Conservation (phyloP, 2,329 filamentous ascomycete species). For the Emericellopsis atlantica region DNA sequence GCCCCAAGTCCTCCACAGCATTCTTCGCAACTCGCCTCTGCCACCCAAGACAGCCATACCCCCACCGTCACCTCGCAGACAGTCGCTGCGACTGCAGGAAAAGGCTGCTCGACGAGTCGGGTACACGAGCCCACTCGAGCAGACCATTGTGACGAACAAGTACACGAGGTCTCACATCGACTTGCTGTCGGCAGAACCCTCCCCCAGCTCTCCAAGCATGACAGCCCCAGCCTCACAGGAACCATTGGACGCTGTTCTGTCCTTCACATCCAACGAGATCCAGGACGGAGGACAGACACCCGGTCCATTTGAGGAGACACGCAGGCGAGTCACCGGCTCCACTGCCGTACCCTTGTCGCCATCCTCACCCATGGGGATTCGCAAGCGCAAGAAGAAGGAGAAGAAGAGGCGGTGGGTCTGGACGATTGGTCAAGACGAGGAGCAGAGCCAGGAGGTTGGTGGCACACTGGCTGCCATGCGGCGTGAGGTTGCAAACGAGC, state of each 20-base stretch:
- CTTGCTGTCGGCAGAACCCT: constrained; percentile 43
- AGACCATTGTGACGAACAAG: constrained; percentile 50
- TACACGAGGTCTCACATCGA: constrained; percentile 54
- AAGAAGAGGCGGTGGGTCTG: constrained; percentile 54
- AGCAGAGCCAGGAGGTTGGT: constrained; percentile 27
- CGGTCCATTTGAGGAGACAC: constrained; percentile 51
- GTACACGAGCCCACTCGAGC: constrained; percentile 49
- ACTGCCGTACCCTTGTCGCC: constrained; percentile 28
- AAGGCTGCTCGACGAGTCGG: constrained; percentile 43
- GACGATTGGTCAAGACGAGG: constrained; percentile 44
- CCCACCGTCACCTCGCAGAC: constrained; percentile 38
- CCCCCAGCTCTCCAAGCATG: constrained; percentile 27
- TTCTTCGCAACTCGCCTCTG: constrained; percentile 53
- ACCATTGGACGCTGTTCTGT: constrained; percentile 34
- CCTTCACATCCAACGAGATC: constrained; percentile 40
- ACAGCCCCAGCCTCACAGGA: constrained; percentile 21
- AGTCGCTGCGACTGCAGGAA: constrained; percentile 41
- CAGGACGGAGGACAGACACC: constrained; percentile 50
- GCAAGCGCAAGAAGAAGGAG: constrained; percentile 40
- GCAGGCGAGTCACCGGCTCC: constrained; percentile 39
- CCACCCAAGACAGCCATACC: constrained; percentile 37
- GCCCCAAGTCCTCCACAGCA: constrained; percentile 46
- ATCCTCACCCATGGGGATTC: constrained; percentile 28
- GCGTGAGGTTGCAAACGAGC: constrained; percentile 13
- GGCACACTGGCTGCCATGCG: constrained; percentile 28